These are phyloP conservation scores for Ophiostoma triangulosporum DNA, from an alignment of 2,329 filamentous ascomycete genomes.

Conservation along the genomic window DNA sequence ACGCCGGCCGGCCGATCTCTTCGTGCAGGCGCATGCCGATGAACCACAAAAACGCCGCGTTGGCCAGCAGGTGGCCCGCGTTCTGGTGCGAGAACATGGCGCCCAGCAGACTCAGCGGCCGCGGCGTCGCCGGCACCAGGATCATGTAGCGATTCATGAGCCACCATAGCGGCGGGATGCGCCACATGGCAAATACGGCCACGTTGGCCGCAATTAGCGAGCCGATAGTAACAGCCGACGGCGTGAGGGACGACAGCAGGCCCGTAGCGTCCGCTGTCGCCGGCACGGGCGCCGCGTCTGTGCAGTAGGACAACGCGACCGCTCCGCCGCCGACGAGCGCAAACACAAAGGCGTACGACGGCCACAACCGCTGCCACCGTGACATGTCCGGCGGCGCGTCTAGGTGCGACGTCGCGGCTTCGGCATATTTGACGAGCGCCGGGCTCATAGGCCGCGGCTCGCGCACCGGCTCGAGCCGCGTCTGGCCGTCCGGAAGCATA, in stretches of 20 bases:
- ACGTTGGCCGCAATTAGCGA: conserved; percentile 47
- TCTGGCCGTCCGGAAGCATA: conserved; percentile 1
- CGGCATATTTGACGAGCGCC: conserved; percentile 27
- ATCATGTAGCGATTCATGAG: conserved; percentile 57
- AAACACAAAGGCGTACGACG: conserved; percentile 35
- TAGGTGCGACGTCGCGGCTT: conserved; percentile 35
- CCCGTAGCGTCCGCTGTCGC: conserved; percentile 25
- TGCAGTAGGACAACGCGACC: conserved; percentile 12
- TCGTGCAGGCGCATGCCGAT: conserved; percentile 56
- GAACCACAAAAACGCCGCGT: conserved; percentile 53
- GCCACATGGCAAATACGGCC: conserved; percentile 45
- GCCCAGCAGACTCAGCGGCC: conserved; percentile 46
- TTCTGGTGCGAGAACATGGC: conserved; percentile 57
- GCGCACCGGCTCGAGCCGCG: conserved; percentile 21
- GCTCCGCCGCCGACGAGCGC: conserved; percentile 31
- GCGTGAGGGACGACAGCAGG: conserved; percentile 46
- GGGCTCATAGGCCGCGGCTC: conserved; percentile 20
- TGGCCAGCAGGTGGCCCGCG: conserved; percentile 45
- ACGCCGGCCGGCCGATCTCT: conserved; percentile 54
- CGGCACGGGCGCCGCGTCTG: not conserved
- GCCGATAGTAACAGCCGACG: conserved; percentile 50
- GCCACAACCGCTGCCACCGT: conserved; percentile 40
- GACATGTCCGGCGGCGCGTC: conserved; percentile 38
- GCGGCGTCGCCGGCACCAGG: conserved; percentile 49
- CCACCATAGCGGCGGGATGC: conserved; percentile 49